Evolutionary conservation across 108 stramenopile species (phyloP).

Genomic region (Skeletonema costatum): DNA sequence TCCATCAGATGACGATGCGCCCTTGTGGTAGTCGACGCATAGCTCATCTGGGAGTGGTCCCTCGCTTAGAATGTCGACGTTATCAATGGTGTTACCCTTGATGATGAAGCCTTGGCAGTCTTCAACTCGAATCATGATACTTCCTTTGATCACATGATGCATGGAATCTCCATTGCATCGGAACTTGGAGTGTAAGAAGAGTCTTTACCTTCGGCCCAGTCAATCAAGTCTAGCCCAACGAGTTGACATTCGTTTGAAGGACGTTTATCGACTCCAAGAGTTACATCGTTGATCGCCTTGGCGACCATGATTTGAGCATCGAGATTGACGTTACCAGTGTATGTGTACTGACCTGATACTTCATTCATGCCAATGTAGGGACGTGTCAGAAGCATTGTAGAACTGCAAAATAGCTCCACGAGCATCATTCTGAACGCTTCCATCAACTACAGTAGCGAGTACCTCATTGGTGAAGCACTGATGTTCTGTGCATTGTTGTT

Average conservation of each 20-base stretch:
- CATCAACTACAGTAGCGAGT: constrained; percentile 2
- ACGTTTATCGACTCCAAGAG: not conserved
- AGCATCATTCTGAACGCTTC: constrained; percentile 8
- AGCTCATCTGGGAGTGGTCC: not conserved
- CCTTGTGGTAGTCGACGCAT: not conserved
- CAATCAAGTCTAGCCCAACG: not conserved
- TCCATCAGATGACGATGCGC: not conserved
- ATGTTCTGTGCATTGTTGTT: constrained; percentile 13
- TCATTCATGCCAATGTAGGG: not conserved
- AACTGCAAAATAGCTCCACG: constrained; percentile 16
- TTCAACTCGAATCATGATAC: constrained; percentile 19
- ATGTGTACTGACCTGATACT: not conserved
- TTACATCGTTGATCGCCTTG: not conserved
- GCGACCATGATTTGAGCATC: constrained; percentile 17
- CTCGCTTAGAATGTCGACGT: constrained; percentile 6
- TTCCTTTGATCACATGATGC: constrained; percentile 15
- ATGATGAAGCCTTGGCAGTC: constrained; percentile 6
- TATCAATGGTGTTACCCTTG: constrained; percentile 12
- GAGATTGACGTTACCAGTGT: constrained; percentile 12
- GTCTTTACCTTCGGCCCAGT: not conserved
- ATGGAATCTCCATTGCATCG: constrained; percentile 21
- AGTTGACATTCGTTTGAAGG: constrained; percentile 8
- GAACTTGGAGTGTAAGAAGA: not conserved
- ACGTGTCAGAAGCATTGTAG: not conserved
- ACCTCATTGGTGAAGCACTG: constrained; percentile 19